Evolutionary conservation across 164 flowering plant species (phyloP).

Genomic region (Kingdonia uniflora): DNA sequence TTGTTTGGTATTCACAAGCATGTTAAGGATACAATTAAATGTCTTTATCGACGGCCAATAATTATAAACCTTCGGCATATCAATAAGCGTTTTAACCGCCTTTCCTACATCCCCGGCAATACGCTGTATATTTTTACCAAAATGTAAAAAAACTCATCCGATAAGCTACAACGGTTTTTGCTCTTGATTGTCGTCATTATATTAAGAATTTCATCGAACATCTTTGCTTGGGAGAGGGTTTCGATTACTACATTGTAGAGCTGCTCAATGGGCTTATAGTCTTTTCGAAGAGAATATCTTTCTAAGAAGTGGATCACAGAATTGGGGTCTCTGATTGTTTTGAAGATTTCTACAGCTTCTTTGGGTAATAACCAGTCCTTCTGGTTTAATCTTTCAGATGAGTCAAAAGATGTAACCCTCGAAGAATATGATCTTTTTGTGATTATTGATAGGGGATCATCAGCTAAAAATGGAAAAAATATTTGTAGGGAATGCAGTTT

Average conservation of each 20-base stretch:
- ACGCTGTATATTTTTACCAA: slow-evolving; percentile 56
- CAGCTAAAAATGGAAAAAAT: too few relatives aligned
- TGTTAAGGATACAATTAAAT: slow-evolving; percentile 62
- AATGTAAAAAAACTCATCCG: slow-evolving; percentile 58
- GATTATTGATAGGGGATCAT: background rate
- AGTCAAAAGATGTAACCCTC: slow-evolving; percentile 1
- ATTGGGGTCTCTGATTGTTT: slow-evolving; percentile 36
- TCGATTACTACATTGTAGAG: slow-evolving; percentile 41
- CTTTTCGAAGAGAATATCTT: slow-evolving; percentile 49
- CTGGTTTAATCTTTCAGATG: slow-evolving; percentile 31
- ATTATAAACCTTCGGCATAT: slow-evolving; percentile 46
- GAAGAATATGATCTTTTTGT: slow-evolving; percentile 3
- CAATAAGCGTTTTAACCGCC: slow-evolving; percentile 49
- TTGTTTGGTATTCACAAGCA: slow-evolving; percentile 49
- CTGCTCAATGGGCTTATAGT: slow-evolving; percentile 71
- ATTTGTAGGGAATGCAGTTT: too few relatives aligned
- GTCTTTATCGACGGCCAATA: slow-evolving; percentile 65
- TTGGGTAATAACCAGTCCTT: slow-evolving; percentile 77
- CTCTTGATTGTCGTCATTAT: slow-evolving; percentile 32
- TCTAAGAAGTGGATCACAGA: slow-evolving; percentile 26
- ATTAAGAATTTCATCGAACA: slow-evolving; percentile 43
- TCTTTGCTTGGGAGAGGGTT: slow-evolving; percentile 44
- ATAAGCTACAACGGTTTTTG: slow-evolving; percentile 38
- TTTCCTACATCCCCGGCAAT: slow-evolving; percentile 33
- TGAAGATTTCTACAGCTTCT: slow-evolving; percentile 43